These are phyloP conservation scores for Silene latifolia DNA, from an alignment of 148 eudicot species.

Conservation along the genomic window DNA sequence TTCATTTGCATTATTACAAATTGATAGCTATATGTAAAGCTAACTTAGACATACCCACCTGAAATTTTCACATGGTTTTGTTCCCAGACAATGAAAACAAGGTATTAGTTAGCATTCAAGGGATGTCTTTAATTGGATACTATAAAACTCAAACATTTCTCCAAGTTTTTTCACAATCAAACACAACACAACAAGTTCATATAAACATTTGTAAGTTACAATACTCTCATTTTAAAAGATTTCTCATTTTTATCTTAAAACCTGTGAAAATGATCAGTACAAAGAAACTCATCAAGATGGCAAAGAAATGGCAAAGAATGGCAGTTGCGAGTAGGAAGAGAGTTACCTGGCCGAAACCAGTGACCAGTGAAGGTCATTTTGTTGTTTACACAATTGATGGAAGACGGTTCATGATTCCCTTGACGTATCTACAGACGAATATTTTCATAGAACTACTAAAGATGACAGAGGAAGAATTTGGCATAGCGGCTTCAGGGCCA, in stretches of 20 bases:
- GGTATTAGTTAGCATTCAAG: too few relatives aligned
- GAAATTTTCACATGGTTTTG: constrained; percentile 10
- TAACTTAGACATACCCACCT: neutral
- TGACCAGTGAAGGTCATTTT: constrained; percentile 8
- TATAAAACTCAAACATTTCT: constrained; percentile 14
- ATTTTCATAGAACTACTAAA: constrained; percentile 14
- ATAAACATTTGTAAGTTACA: neutral
- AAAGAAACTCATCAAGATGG: constrained; percentile 24
- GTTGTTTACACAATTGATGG: constrained; percentile 18
- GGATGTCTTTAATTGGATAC: constrained; percentile 7
- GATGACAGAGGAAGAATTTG: constrained; percentile 18
- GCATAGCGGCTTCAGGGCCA: constrained; percentile 6
- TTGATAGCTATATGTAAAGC: neutral
- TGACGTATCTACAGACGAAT: neutral
- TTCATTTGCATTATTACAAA: neutral
- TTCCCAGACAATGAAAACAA: neutral
- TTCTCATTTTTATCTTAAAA: neutral
- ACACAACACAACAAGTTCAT: neutral
- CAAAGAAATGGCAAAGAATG: constrained; percentile 25
- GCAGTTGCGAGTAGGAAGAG: constrained; percentile 17
- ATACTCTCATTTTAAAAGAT: neutral
- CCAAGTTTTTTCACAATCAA: neutral
- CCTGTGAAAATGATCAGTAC: constrained; percentile 24
- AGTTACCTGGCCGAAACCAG: constrained; percentile 13
- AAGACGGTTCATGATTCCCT: constrained; percentile 15